Conservation (phyloP, 768 basidiomycete genomes). For the Auricularia sp. region DNA sequence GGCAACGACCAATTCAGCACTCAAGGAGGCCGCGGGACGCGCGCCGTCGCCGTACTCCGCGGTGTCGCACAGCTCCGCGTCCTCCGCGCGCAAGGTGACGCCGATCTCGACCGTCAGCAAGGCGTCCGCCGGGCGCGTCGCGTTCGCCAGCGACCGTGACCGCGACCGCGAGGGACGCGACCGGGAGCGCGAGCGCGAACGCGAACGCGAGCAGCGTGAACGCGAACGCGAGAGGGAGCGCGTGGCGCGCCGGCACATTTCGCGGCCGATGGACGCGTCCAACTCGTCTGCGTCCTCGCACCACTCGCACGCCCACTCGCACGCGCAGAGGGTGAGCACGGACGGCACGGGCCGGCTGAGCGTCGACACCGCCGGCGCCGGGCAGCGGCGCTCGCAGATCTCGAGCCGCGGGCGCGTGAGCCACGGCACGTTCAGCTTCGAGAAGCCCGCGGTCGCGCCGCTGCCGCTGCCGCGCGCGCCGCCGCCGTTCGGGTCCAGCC, state of each 20-base stretch:
- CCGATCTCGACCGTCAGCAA: neutral
- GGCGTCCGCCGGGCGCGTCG: neutral
- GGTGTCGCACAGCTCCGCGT: neutral
- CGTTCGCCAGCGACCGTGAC: neutral
- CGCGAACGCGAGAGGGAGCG: neutral
- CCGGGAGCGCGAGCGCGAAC: neutral
- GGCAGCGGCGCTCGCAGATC: neutral
- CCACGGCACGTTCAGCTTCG: neutral
- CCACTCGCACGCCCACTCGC: neutral
- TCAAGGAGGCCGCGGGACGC: neutral
- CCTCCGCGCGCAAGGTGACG: neutral
- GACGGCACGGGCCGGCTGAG: neutral
- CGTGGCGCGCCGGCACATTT: neutral
- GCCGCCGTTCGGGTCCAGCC: neutral
- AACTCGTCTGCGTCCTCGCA: neutral
- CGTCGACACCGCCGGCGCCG: neutral
- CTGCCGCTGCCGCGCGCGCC: neutral
- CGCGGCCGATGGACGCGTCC: conserved; percentile 2
- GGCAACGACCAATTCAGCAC: neutral
- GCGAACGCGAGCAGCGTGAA: neutral
- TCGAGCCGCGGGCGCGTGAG: neutral
- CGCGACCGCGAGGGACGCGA: neutral
- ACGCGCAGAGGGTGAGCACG: neutral
- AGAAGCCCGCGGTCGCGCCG: conserved; percentile 1
- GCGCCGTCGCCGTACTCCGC: neutral